Evolutionary conservation across 1,284 basidiomycete species (phyloP), one percentile per base, ranked within the genome.

Genomic region (Ustilago nuda): DNA sequence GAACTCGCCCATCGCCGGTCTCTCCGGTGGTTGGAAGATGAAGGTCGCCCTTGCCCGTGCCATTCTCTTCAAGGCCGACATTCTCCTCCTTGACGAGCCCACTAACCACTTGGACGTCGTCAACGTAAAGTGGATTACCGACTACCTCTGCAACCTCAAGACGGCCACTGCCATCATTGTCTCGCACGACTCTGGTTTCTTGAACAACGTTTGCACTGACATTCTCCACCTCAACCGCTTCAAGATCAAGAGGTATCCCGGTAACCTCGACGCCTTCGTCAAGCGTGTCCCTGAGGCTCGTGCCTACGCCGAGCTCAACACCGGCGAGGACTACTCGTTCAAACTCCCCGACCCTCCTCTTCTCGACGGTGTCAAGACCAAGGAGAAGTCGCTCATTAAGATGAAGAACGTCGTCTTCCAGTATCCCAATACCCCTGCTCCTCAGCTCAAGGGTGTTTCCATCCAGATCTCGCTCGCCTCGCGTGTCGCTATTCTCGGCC

Each of bases 11-110:
- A 84, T 85, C 70, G 82, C 83, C 61, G 80, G 82, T 66, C 79
- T 85, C 62, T 85, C 84, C 30, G 84, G 84, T 83, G 84, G 84
- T 72, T 85, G 84, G 84, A 85, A 85, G 82, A 85, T 85, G 84
- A 85, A 85, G 83, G 81, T 85, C 70, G 84, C 84, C 67, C 80
- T 85, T 33, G 84, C 84, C 41, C 84, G 84, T 75, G 84, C 84
- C 65, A 80, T 85, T 58, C 78, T 85, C 56, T 85, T 84, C 84
- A 84, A 84, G 82, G 84, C 84, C 70, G 84, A 85, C 78, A 85
- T 85, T 70, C 76, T 85, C 36, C 78, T 85, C 37, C 81, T 85
- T 59, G 84, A 85, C 56, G 84, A 85, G 78, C 84, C 84, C 52
- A 85, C 84, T n/a, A 85, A 85, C 81, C 84, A 85, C 72, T 76